A percentile compares a stretch with the other conserved stretches of the same genome.
Evolutionary conservation across 768 basidiomycete genomes (phyloP).

Genomic region (Tulasnella sp.): DNA sequence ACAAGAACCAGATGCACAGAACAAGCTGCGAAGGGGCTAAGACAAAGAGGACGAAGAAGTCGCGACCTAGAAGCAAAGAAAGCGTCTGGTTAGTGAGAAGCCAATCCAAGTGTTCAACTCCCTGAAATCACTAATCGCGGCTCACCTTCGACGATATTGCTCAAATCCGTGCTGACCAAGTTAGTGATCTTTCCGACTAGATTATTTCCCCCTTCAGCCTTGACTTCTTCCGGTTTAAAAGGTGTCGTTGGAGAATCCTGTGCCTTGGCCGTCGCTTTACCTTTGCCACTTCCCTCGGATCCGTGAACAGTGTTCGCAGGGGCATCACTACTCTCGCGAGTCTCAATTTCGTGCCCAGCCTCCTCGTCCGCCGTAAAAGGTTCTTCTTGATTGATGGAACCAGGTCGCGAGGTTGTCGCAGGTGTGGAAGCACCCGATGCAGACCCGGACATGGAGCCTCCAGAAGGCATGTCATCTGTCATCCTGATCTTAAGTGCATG

Average conservation of each 20-base stretch:
- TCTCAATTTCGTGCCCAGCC: no score
- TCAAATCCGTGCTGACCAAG: conserved; percentile 54
- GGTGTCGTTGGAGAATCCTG: no score
- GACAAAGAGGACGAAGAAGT: conserved; percentile 29
- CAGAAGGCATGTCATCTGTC: conserved; percentile 35
- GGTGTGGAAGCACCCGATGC: conserved; percentile 26
- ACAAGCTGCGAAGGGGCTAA: conserved; percentile 33
- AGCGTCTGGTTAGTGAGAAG: no score
- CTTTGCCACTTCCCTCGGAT: background rate
- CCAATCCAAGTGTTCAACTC: no score
- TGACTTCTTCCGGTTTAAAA: no score
- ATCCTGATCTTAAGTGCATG: conserved; percentile 64
- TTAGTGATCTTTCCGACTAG: conserved; percentile 73
- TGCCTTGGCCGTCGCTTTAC: conserved; percentile 2
- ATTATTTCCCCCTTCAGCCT: conserved; percentile 32
- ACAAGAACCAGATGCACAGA: conserved; percentile 34
- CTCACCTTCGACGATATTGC: conserved; percentile 28
- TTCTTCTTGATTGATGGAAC: conserved; percentile 31
- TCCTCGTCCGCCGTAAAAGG: no score
- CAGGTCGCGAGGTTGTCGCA: conserved; percentile 7
- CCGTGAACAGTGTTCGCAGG: conserved; percentile 16
- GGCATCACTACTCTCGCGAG: conserved; percentile 19
- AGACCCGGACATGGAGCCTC: conserved; percentile 23
- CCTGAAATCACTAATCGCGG: no score
- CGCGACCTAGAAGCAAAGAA: conserved; percentile 20